phyloP scores from a whole-genome alignment of 768 basidiomycete species.

The Arthromyces matolae region DNA sequence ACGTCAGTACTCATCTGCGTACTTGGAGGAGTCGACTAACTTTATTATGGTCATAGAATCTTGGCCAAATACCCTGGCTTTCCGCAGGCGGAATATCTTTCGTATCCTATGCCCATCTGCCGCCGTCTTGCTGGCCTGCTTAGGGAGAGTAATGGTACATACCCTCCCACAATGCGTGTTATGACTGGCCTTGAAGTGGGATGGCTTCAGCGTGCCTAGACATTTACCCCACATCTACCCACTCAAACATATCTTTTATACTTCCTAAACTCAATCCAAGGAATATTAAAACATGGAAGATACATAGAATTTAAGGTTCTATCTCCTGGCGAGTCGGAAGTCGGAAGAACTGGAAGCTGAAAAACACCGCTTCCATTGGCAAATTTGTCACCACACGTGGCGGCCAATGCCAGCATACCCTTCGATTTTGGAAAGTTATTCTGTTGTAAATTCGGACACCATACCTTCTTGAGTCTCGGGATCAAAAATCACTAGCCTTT shows the following conservation, averaged over 20 bases:
- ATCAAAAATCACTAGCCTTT: too few species aligned
- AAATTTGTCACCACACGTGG: too few species aligned
- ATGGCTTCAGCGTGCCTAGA: conserved; percentile 55
- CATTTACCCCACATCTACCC: neutral
- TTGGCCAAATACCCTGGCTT: conserved; percentile 75
- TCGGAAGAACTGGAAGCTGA: too few species aligned
- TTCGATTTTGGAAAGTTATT: too few species aligned
- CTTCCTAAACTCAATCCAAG: too few species aligned
- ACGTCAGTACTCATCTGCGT: conserved; percentile 33
- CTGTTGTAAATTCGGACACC: too few species aligned
- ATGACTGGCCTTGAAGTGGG: conserved; percentile 85
- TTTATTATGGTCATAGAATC: conserved; percentile 34
- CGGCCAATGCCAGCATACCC: too few species aligned
- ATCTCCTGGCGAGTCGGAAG: too few species aligned
- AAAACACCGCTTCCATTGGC: too few species aligned
- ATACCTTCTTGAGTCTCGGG: too few species aligned
- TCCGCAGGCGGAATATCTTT: conserved; percentile 83
- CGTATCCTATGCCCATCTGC: conserved; percentile 79
- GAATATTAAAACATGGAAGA: too few species aligned
- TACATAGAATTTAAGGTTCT: too few species aligned
- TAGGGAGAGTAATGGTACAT: conserved; percentile 72
- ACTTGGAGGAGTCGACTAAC: conserved; percentile 3
- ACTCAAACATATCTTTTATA: neutral
- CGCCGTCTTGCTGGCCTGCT: conserved; percentile 64
- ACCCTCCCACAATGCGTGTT: conserved; percentile 68